A percentile compares a stretch with the other conserved stretches of the same genome.
Evolutionary conservation across 768 basidiomycete genomes (phyloP).

Genomic region (Suillus hirtellus): DNA sequence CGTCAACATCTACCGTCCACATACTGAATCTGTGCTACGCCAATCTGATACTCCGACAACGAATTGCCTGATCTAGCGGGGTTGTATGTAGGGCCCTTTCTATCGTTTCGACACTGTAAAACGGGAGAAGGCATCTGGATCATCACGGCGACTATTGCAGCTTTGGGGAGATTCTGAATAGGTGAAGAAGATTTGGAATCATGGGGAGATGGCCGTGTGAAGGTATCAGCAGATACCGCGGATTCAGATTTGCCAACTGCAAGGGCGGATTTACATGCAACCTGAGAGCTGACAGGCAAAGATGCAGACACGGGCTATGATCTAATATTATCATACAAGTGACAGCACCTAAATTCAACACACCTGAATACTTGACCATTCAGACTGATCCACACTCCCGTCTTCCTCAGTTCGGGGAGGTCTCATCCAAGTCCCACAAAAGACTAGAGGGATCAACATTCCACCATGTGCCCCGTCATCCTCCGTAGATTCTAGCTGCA

Average conservation of each 20-base stretch:
- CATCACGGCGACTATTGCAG: neutral
- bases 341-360: neutral
- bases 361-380: neutral
- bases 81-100: neutral
- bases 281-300: neutral
- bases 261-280: neutral
- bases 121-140: neutral
- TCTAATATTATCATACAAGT: neutral
- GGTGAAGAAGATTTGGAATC: neutral
- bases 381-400: neutral
- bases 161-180: neutral
- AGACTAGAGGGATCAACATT: neutral
- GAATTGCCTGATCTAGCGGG: too few relatives aligned
- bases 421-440: slow-evolving; percentile 3
- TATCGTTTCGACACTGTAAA: neutral
- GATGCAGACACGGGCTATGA: neutral
- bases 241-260: neutral
- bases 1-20: neutral
- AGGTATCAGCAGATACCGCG: neutral
- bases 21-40: neutral
- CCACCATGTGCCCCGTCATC: neutral
- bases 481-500: neutral
- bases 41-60: neutral
- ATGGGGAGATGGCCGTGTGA: too few relatives aligned
- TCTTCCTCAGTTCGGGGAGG: neutral